Evolutionary conservation across 306 rosid species (phyloP).

Genomic region (Amphicarpaea edgeworthii): DNA sequence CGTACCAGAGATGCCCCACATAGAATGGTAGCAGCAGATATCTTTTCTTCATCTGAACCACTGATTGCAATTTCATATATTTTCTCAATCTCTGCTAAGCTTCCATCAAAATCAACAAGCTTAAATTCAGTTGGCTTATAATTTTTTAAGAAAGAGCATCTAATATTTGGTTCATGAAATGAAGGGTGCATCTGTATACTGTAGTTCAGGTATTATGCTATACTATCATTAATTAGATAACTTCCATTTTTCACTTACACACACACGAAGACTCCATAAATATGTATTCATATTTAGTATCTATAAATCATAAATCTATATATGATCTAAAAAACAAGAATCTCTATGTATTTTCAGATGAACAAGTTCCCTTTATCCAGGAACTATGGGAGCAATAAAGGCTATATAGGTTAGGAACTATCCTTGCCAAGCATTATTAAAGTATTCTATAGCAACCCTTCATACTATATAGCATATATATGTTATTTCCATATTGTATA

Average conservation of each 20-base stretch:
- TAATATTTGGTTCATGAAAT: conserved; percentile 61
- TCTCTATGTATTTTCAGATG: conserved; percentile 5
- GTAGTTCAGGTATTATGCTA: conserved; percentile 51
- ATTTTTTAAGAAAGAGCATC: conserved; percentile 54
- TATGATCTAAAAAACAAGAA: conserved; percentile 24
- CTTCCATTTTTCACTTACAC: conserved; percentile 36
- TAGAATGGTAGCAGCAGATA: conserved; percentile 85
- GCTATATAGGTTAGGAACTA: conserved; percentile 11
- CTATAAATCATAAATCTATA: conserved; percentile 30
- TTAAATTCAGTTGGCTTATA: conserved; percentile 68
- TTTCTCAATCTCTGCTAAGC: conserved; percentile 96
- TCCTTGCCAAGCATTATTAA: conserved; percentile 7
- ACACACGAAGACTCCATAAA: conserved; percentile 18
- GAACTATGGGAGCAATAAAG: conserved; percentile 14
- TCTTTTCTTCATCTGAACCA: conserved; percentile 90
- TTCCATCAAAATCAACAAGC: conserved; percentile 85
- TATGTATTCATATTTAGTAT: conserved; percentile 27
- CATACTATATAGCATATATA: not conserved
- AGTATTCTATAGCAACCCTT: conserved; percentile 1
- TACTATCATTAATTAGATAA: conserved; percentile 38
- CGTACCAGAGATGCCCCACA: conserved; percentile 90
- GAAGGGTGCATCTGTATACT: conserved; percentile 45
- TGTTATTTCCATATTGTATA: conserved; percentile 27
- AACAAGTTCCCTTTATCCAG: conserved; percentile 26
- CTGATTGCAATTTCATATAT: conserved; percentile 80